These are phyloP conservation scores for Penicillium sp. DNA, from an alignment of 2,329 filamentous ascomycete species.

Conservation along the genomic window DNA sequence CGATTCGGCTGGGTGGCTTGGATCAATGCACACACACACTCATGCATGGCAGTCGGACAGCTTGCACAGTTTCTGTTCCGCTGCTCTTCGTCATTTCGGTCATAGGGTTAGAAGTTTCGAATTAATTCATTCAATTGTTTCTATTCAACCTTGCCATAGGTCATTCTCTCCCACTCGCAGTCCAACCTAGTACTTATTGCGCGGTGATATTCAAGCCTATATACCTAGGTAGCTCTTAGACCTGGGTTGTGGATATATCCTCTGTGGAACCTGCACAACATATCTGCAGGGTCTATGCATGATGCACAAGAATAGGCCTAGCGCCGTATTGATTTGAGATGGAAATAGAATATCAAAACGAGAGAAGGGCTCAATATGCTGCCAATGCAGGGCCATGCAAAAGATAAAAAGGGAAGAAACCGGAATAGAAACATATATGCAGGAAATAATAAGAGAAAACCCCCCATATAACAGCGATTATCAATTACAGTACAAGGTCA, in stretches of 20 bases:
- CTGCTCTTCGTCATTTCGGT: not conserved
- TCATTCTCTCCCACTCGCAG: not conserved
- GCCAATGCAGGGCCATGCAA: constrained; percentile 14
- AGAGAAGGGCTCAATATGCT: constrained; percentile 17
- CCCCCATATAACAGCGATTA: constrained; percentile 13
- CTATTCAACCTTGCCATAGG: not conserved
- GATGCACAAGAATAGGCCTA: constrained; percentile 1
- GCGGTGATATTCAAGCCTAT: no score
- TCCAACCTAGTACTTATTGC: not conserved
- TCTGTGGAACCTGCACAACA: constrained; percentile 9
- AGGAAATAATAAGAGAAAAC: not conserved
- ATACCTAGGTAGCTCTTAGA: not conserved
- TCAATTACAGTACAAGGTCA: constrained; percentile 16
- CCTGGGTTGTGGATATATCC: not conserved
- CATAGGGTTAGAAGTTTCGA: constrained; percentile 1
- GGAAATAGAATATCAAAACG: not conserved
- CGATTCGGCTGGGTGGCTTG: not conserved
- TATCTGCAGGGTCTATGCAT: constrained; percentile 6
- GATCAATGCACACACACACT: not conserved
- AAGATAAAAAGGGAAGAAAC: not conserved
- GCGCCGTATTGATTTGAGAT: not conserved
- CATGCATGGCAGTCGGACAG: constrained; percentile 2
- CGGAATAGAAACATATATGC: constrained; percentile 18
- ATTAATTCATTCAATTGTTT: constrained; percentile 14
- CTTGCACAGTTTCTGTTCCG: constrained; percentile 5